Percentiles rank a stretch among this genome's conserved stretches.
phyloP scores from a whole-genome alignment of 148 eudicot species.

The Bassia scoparia region DNA sequence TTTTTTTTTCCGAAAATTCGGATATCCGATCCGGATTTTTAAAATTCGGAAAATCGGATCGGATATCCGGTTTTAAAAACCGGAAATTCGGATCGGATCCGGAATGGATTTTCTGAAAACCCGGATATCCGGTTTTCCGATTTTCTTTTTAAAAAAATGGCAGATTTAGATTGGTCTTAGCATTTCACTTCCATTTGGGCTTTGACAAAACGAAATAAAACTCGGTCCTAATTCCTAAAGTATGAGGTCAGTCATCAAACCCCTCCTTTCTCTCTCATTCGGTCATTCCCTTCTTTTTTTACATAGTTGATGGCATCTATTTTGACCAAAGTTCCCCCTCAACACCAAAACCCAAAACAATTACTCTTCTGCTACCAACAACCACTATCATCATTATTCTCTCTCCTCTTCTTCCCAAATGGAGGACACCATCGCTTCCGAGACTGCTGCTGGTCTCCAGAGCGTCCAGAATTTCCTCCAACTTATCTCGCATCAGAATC shows the following conservation, averaged over 20 bases:
- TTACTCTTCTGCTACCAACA: no score
- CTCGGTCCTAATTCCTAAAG: not conserved
- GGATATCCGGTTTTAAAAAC: no score
- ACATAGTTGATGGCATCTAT: constrained; percentile 26
- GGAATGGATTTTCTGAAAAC: no score
- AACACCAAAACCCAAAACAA: no score
- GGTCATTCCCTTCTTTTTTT: not conserved
- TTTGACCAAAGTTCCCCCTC: constrained; percentile 15
- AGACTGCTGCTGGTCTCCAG: constrained; percentile 71
- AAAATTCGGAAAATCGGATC: no score
- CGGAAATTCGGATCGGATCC: no score
- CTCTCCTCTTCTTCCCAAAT: constrained; percentile 21
- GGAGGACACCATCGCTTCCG: constrained; percentile 39
- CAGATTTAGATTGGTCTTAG: no score
- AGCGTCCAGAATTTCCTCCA: constrained; percentile 67
- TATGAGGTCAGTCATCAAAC: constrained; percentile 39
- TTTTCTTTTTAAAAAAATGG: no score
- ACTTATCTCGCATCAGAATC: constrained; percentile 43
- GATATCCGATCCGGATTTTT: no score
- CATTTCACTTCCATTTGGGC: no score
- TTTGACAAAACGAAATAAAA: constrained; percentile 45
- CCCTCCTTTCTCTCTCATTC: not conserved
- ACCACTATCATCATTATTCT: constrained; percentile 8
- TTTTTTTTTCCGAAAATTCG: no score
- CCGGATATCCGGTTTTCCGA: no score